Base-by-base conservation (phyloP, 202 grass and related monocot genomes). In the Schoenoplectus triqueter region DNA sequence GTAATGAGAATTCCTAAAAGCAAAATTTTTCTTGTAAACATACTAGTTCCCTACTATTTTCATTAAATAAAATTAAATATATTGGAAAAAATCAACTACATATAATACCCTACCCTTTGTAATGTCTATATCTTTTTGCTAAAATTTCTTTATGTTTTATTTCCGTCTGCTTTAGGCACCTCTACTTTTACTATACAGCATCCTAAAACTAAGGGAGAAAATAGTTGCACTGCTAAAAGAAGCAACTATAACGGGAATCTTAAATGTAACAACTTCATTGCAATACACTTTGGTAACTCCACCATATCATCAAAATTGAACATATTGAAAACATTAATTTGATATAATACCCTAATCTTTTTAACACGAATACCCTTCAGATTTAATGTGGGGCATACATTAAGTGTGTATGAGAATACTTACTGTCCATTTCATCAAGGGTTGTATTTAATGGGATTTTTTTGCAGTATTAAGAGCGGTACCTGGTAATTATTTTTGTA, bases 401-500 rank as follows among this genome's bases (percentile, higher is more conserved):
- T 42, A 22, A 60, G 10, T 60, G 22, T 51, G 52, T 17, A 47
- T 21, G 59, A 78, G 13, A 78, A 15, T 59, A 78, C 50, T 78
- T 78, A 20, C 13, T 78, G 60, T 60, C 55, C 50, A 78, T 78
- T 78, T 78, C 49, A 74, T 52, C 18, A 55, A 75, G 3, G 57
- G 42, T 47, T 50, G 18, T 73, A 50, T 74, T 52, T 54, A 31
- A 21, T 3, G 10, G 10, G 48, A 55, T 15, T 10, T 18, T 17
- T 18, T 49, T 73, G 46, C 70, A 75, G 9, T 55, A 60, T 44
- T 60, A 78, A 78, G 52, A 78, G 13, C 55, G 56, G 59, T 59
- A 62, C 67, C 17, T 64, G 45, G 59, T n/a, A 78, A 78, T 41
- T 60, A 7, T 56, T 78, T 0, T 51, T 88, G 80, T 71, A 98